Evolutionary conservation across 2,329 filamentous ascomycete species (phyloP).

Genomic region (Zasmidium cellare): DNA sequence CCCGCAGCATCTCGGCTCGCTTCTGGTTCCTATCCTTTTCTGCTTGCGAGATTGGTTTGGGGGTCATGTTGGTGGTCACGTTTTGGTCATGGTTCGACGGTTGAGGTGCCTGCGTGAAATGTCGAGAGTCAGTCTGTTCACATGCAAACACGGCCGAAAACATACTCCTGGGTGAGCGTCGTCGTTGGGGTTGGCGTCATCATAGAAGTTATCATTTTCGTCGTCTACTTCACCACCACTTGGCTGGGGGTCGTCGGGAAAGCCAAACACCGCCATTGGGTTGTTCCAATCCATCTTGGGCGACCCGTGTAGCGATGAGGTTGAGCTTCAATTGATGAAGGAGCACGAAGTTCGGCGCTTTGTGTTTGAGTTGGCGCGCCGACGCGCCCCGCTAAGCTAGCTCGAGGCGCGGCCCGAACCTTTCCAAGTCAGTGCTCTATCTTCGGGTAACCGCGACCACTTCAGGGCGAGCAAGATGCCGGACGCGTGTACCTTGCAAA

Average conservation of each 20-base stretch:
- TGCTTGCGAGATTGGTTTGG: background rate
- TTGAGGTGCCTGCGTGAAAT: conserved; percentile 10
- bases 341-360: background rate
- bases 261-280: conserved; percentile 20
- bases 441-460: background rate
- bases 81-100: conserved; percentile 1
- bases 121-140: conserved; percentile 21
- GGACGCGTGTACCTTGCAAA: background rate
- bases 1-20: conserved; percentile 35
- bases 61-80: background rate
- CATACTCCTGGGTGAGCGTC: conserved; percentile 21
- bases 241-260: conserved; percentile 7
- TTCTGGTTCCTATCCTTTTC: conserved; percentile 28
- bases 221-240: conserved; percentile 20
- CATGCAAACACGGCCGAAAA: conserved; percentile 1
- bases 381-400: background rate
- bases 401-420: background rate
- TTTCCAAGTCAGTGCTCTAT: no score
- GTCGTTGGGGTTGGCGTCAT: conserved; percentile 10
- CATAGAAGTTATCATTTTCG: conserved; percentile 25
- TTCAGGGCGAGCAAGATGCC: background rate
- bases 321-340: background rate
- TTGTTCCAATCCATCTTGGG: conserved; percentile 25
- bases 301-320: background rate
- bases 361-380: background rate